Conservation (phyloP, 2,329 filamentous ascomycete species). For the Lecanicillium sp. region DNA sequence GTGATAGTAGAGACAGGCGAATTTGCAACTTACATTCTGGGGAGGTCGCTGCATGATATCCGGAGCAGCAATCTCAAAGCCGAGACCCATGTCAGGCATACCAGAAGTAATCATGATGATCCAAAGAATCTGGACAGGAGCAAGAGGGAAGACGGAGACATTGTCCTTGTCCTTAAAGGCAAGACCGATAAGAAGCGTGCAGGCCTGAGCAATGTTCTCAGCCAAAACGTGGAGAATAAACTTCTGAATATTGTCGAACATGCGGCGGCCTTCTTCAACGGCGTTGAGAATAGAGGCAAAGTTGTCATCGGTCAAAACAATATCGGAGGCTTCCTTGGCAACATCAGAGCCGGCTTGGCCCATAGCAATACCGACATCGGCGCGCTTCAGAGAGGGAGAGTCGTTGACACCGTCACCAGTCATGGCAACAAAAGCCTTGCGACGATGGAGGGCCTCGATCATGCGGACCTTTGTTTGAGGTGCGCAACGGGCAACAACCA, state of each 20-base stretch:
- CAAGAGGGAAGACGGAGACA: slow-evolving; percentile 62
- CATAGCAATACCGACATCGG: slow-evolving; percentile 65
- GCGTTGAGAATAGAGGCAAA: slow-evolving; percentile 65
- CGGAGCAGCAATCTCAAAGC: slow-evolving; percentile 60
- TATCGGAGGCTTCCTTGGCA: slow-evolving; percentile 59
- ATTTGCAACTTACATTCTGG: slow-evolving; percentile 49
- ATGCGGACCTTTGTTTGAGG: slow-evolving; percentile 63
- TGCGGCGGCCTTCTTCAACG: slow-evolving; percentile 62
- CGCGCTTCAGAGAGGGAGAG: slow-evolving; percentile 54
- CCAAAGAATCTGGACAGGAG: slow-evolving; percentile 70
- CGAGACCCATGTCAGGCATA: slow-evolving; percentile 67
- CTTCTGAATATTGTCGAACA: slow-evolving; percentile 69
- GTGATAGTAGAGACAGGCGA: not conserved
- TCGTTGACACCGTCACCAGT: slow-evolving; percentile 65
- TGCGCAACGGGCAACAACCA: slow-evolving; percentile 60
- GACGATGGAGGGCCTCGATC: slow-evolving; percentile 61
- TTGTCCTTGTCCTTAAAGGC: slow-evolving; percentile 57
- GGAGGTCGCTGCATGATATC: slow-evolving; percentile 65
- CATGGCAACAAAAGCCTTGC: slow-evolving; percentile 56
- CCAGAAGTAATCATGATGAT: slow-evolving; percentile 73
- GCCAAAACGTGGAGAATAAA: slow-evolving; percentile 61
- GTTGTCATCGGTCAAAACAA: slow-evolving; percentile 66
- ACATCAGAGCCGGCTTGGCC: slow-evolving; percentile 61
- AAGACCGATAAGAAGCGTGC: slow-evolving; percentile 60
- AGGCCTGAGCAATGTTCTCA: slow-evolving; percentile 63